Evolutionary conservation across 371 early-diverging fungal genomes (phyloP).

Genomic region (Rhizopus delemar): DNA sequence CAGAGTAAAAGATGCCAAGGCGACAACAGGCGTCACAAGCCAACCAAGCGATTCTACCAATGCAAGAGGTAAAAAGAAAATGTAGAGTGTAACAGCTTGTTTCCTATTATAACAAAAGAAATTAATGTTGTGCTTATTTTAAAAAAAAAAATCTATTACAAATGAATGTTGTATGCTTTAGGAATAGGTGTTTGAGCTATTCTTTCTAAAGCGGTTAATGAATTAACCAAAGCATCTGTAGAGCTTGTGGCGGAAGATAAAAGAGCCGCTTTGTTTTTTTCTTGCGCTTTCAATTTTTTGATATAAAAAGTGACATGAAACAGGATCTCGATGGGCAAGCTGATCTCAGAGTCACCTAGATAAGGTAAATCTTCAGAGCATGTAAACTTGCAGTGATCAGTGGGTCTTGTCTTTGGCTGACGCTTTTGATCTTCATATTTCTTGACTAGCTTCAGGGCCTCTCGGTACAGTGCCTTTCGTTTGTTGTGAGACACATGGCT

Average conservation of each 20-base stretch:
- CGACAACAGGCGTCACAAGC: conserved; percentile 60
- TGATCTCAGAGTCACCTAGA: conserved; percentile 47
- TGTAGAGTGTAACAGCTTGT: conserved; percentile 70
- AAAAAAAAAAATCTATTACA: conserved; percentile 33
- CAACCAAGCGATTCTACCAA: conserved; percentile 53
- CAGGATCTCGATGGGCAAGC: conserved; percentile 61
- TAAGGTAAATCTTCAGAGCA: conserved; percentile 43
- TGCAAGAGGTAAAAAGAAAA: conserved; percentile 72
- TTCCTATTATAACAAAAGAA: conserved; percentile 36
- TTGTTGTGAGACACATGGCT: neutral
- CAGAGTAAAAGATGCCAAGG: conserved; percentile 68
- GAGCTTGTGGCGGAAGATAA: conserved; percentile 48
- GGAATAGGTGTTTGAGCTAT: conserved; percentile 80
- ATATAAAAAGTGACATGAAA: conserved; percentile 58
- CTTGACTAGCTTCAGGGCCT: conserved; percentile 1
- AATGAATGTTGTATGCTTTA: conserved; percentile 75
- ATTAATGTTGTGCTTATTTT: neutral
- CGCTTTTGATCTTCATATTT: conserved; percentile 19
- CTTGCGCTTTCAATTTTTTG: conserved; percentile 42
- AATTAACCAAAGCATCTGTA: conserved; percentile 58
- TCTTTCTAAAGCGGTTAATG: conserved; percentile 69
- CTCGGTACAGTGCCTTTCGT: neutral
- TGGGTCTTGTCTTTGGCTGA: conserved; percentile 7
- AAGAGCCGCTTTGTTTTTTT: conserved; percentile 52
- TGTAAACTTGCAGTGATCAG: conserved; percentile 27